Conservation (phyloP, 352 stramenopile species). For the Globisporangium recalcitrans region DNA sequence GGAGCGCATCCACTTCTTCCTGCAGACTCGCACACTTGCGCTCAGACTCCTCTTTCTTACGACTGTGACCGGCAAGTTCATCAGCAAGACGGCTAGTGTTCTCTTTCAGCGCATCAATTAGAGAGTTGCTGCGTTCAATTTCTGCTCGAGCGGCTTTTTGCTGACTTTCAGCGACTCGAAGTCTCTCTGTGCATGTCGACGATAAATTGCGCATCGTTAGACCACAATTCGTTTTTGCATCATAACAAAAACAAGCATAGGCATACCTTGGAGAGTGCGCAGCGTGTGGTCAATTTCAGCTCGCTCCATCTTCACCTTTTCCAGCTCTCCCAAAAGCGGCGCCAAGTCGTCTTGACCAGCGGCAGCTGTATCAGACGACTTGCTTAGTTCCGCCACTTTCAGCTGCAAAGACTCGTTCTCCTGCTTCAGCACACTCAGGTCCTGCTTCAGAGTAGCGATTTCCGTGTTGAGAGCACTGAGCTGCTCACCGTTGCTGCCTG, state of each 20-base stretch:
- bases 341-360: slow-evolving; percentile 16
- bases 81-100: slow-evolving; percentile 15
- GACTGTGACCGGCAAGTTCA: slow-evolving; percentile 8
- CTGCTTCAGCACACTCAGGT: background rate
- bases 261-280: slow-evolving; percentile 37
- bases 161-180: slow-evolving; percentile 12
- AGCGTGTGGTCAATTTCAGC: slow-evolving; percentile 42
- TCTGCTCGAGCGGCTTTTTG: slow-evolving; percentile 4
- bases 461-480: slow-evolving; percentile 7
- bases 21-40: slow-evolving; percentile 24
- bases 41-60: slow-evolving; percentile 20
- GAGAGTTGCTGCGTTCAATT: slow-evolving; percentile 11
- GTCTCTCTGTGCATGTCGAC: slow-evolving; percentile 6
- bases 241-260: background rate
- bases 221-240: background rate
- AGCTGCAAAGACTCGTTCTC: slow-evolving; percentile 13
- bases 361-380: background rate
- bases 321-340: slow-evolving; percentile 48
- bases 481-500: background rate
- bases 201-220: background rate
- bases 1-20: slow-evolving; percentile 30
- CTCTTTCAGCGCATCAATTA: slow-evolving; percentile 17
- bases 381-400: background rate
- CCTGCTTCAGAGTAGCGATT: slow-evolving; percentile 3
- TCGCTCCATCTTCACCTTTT: slow-evolving; percentile 51